Evolutionary conservation across 257 asterid genomes (phyloP), one percentile per base, ranked within the genome.

Genomic region (Scutellaria minor): DNA sequence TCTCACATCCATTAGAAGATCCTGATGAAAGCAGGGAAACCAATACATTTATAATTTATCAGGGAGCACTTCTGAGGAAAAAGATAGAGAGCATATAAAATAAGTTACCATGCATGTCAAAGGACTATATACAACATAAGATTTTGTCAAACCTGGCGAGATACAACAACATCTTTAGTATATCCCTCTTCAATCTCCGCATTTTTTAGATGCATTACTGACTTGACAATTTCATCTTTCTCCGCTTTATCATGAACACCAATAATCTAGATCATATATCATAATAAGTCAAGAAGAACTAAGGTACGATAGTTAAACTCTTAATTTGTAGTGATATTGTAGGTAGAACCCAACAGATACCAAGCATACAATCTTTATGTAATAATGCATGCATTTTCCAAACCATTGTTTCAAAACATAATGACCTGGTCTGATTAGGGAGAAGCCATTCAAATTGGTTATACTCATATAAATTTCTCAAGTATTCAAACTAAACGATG

Each of bases 161-260:
- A 82, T 76, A 82, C 75, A 72, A 88, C 94, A 76, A 83, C 96
- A 70, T 90, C 99, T 79, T 83, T 86, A 44, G 98, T 95, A 76
- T 90, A 95, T 35, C 98, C 99, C 81, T 92, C 98, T 79, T 95
- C 99, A 58, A 92, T 80, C 83, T 95, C 97, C 35, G 91, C 89
- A 79, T 87, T 88, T 79, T 64, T 92, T 22, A 95, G 87, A 82
- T 88, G 90, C 90, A 85, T 95, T 57, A 78, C 99, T 7, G 98
- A 80, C 78, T 92, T 95, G 31, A 90, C 99, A 66, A 95, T 88
- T 80, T 90, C 99, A 87, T 95, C 99, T 84, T 92, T 92, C 90
- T 92, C 99, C 20, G 96, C 96, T 74, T 80, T 83, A 81, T 82
- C 87, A 84, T 90, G 81, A 77, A 92, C 84, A 44, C 99, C 98